These are phyloP conservation scores for Spinacia oleracea DNA, from an alignment of 179 eudicot species.

Conservation along the genomic window DNA sequence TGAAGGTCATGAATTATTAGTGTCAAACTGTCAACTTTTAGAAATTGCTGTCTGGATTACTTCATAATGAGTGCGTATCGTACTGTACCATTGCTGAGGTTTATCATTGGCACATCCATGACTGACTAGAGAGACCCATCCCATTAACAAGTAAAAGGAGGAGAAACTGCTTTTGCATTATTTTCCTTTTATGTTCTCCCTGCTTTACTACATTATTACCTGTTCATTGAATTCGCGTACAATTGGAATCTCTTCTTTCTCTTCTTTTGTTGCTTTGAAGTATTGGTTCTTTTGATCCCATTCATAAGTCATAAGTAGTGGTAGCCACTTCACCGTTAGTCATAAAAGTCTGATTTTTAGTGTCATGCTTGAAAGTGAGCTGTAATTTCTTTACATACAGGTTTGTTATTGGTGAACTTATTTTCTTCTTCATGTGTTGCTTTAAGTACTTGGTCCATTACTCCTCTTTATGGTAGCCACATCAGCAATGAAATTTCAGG, in stretches of 20 bases:
- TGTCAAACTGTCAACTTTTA: background rate
- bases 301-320: slow-evolving; percentile 2
- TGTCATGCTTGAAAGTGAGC: slow-evolving; percentile 5
- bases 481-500: background rate
- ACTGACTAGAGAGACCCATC: background rate
- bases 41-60: background rate
- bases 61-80: background rate
- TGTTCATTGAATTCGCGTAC: background rate
- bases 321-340: slow-evolving; percentile 3
- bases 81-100: background rate
- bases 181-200: background rate
- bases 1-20: background rate
- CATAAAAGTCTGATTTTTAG: background rate
- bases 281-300: slow-evolving; percentile 2
- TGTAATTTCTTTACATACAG: background rate
- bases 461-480: background rate
- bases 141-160: background rate
- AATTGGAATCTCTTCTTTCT: background rate
- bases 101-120: background rate
- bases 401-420: background rate
- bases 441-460: background rate
- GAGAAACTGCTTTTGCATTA: background rate
- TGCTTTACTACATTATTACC: background rate
- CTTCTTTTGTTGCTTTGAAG: background rate
- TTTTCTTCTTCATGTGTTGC: too few species aligned